Base-by-base conservation (phyloP, 148 eudicot genomes). In the Bassia scoparia region DNA sequence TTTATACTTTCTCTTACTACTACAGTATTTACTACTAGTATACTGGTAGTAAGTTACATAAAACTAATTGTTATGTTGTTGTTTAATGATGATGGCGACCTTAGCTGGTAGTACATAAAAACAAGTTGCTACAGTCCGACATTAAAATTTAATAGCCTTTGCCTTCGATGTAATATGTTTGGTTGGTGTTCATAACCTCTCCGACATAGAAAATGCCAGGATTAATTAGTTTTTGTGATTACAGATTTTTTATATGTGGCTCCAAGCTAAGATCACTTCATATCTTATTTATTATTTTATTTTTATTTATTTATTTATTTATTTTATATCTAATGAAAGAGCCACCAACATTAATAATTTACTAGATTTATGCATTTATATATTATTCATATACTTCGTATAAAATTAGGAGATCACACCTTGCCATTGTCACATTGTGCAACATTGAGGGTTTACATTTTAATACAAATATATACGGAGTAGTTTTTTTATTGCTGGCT, bases 81-180 rank as follows among this genome's bases (percentile, higher is more conserved):
- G 52, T 44, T 68, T 26, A 69, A 27, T 43, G 65, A 33, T n/a
- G 82, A 79, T 43, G 33, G 67, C 74, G 78, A 74, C 78, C 55
- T 16, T 41, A 12, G 53, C 13, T 69, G 63, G 55, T 69, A 44
- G 46, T 74, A 74, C 74, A 63, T 64, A 69, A 62, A 73, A 46
- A 69, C 77, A 78, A 78, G 77, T 78, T 68, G 81, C 49, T 38
- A 53, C 33, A 61, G 55, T 68, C 65, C 69, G 74, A 74, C 81
- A 73, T 73, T 60, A 26, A 52, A 70, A 76, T 76, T 48, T 69
- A 74, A 61, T 62, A 69, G 61, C 68, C 2, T 1, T 78, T 59
- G 61, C 68, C 2, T 1, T 78, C 67, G 81, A 78, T 74, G 81
- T 78, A 78, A 68, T 68, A 50, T 78, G 74, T 73, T 78, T 68